phyloP scores from a whole-genome alignment of 2,329 filamentous ascomycete genomes.

The Leptographium galeiforme region DNA sequence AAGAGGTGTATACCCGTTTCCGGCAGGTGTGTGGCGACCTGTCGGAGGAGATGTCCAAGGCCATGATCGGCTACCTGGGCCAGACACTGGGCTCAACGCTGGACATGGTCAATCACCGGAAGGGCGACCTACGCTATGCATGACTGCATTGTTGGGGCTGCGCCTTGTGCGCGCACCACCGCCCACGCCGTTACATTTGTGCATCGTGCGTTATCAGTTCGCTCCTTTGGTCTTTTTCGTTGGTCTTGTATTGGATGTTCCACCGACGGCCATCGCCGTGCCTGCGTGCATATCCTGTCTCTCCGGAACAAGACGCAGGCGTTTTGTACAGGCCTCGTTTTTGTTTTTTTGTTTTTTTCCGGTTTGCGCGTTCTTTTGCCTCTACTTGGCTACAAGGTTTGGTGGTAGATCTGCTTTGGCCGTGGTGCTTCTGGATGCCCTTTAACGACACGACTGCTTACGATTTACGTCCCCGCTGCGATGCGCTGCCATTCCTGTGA shows the following conservation, averaged over 20 bases:
- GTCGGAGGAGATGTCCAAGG: slow-evolving; percentile 28
- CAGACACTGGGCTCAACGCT: slow-evolving; percentile 28
- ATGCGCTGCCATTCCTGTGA: not conserved
- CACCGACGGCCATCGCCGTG: not conserved
- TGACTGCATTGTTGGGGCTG: slow-evolving; percentile 4
- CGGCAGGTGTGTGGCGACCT: slow-evolving; percentile 26
- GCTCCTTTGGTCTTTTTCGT: not conserved
- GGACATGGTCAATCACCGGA: slow-evolving; percentile 26
- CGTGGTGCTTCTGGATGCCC: not conserved
- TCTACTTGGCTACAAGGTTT: not conserved
- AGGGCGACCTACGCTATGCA: slow-evolving; percentile 18
- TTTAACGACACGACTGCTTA: not conserved
- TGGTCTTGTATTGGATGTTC: not conserved
- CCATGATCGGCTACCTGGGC: slow-evolving; percentile 31
- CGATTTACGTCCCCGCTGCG: not conserved
- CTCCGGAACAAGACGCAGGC: not conserved
- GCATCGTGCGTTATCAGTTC: no score
- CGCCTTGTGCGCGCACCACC: not conserved
- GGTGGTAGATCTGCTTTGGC: not conserved
- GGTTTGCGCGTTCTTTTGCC: not conserved
- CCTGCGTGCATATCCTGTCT: not conserved
- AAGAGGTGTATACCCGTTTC: slow-evolving; percentile 31
- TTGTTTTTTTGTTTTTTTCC: not conserved
- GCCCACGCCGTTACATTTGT: no score
- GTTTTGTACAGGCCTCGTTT: not conserved